Evolutionary conservation across 768 basidiomycete genomes (phyloP).

Genomic region (Leucocoprinus sp.): DNA sequence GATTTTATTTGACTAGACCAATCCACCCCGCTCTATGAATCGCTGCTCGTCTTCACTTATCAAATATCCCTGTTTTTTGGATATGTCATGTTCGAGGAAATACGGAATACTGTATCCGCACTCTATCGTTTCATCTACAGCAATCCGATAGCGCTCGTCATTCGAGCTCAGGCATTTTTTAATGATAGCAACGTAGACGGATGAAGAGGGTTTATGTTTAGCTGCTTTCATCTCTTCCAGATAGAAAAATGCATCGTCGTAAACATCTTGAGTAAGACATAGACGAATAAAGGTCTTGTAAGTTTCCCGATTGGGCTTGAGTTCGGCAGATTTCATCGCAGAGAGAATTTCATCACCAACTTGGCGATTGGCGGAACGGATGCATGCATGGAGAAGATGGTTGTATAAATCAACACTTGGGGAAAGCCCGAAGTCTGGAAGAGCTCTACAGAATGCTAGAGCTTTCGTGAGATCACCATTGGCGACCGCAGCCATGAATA

Average conservation of each 20-base stretch:
- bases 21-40: slow-evolving; percentile 8
- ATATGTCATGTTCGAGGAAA: background rate
- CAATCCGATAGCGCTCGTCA: slow-evolving; percentile 59
- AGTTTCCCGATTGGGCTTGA: slow-evolving; percentile 51
- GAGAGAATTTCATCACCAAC: slow-evolving; percentile 60
- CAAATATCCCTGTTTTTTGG: no score
- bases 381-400: slow-evolving; percentile 56
- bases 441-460: slow-evolving; percentile 65
- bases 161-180: slow-evolving; percentile 44
- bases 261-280: slow-evolving; percentile 60
- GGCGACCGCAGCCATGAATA: slow-evolving; percentile 55
- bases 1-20: no score
- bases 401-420: slow-evolving; percentile 67
- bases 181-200: slow-evolving; percentile 53
- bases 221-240: slow-evolving; percentile 81
- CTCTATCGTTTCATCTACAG: slow-evolving; percentile 63
- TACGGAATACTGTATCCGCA: slow-evolving; percentile 37
- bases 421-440: slow-evolving; percentile 41
- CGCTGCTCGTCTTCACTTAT: slow-evolving; percentile 1
- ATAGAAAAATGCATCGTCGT: slow-evolving; percentile 85
- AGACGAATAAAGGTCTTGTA: slow-evolving; percentile 64
- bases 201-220: slow-evolving; percentile 41
- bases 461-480: slow-evolving; percentile 69
- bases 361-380: slow-evolving; percentile 46
- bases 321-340: slow-evolving; percentile 52